A percentile compares a stretch with the other conserved stretches of the same genome.
These are phyloP conservation scores for Kwoniella pini DNA, from an alignment of 768 basidiomycete species.

Conservation along the genomic window DNA sequence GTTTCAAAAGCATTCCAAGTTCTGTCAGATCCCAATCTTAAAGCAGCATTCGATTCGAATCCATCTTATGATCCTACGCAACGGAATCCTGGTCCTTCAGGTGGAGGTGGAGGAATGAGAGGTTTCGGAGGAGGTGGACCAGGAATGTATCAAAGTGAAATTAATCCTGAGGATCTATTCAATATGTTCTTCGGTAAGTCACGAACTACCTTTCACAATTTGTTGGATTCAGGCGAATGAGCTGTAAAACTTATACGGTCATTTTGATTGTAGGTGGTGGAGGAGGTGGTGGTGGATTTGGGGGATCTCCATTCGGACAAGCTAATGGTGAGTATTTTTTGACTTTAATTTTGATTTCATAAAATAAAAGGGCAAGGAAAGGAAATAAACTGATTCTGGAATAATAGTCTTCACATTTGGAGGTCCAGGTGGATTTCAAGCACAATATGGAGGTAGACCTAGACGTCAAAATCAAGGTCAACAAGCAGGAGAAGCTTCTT, in stretches of 20 bases:
- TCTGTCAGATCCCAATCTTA: slow-evolving; percentile 88
- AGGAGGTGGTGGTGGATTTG: slow-evolving; percentile 59
- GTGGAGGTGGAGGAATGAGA: slow-evolving; percentile 42
- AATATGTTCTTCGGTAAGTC: slow-evolving; percentile 95
- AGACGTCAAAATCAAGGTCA: slow-evolving; percentile 54
- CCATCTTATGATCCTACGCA: slow-evolving; percentile 73
- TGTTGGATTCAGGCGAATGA: neutral
- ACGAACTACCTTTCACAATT: no score
- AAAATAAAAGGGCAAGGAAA: no score
- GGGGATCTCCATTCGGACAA: slow-evolving; percentile 50
- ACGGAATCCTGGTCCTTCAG: slow-evolving; percentile 69
- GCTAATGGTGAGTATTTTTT: slow-evolving; percentile 58
- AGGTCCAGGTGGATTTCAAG: slow-evolving; percentile 74
- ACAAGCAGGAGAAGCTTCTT: slow-evolving; percentile 19
- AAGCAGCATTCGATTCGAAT: slow-evolving; percentile 74
- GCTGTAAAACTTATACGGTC: neutral
- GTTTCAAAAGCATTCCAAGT: slow-evolving; percentile 98
- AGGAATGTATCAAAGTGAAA: slow-evolving; percentile 59
- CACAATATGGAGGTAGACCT: slow-evolving; percentile 59
- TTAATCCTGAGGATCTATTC: slow-evolving; percentile 94
- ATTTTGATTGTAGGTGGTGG: neutral
- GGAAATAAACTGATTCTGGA: no score
- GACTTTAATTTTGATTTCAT: neutral
- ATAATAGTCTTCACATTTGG: slow-evolving; percentile 71
- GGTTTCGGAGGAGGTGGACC: slow-evolving; percentile 43